phyloP scores from a whole-genome alignment of 441 rosid species.

The Aleurites moluccanus region DNA sequence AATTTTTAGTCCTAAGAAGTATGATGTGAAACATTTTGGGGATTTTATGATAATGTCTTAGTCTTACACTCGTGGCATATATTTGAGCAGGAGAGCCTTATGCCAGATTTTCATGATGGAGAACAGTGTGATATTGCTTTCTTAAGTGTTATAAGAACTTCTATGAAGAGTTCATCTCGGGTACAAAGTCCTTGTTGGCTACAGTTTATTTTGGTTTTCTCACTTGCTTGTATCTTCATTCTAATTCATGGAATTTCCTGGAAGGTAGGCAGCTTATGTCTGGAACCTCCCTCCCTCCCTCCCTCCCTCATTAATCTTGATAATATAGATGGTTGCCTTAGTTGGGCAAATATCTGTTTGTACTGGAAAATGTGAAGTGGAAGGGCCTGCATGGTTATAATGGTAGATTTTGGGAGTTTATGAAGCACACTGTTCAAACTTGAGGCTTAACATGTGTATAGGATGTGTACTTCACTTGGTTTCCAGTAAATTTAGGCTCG shows the following conservation, averaged over 20 bases:
- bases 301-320: no score
- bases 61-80: background rate
- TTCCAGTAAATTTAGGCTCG: background rate
- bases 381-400: background rate
- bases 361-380: no score
- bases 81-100: background rate
- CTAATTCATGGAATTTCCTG: no score
- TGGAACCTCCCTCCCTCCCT: no score
- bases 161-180: background rate
- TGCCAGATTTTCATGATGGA: background rate
- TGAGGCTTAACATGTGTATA: background rate
- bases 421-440: background rate
- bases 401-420: background rate
- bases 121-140: background rate
- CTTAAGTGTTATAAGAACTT: background rate
- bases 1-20: background rate
- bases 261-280: no score
- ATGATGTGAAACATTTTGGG: background rate
- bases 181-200: background rate
- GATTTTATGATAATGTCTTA: background rate
- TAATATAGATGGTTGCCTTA: background rate
- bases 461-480: background rate
- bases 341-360: background rate
- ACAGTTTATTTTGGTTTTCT: background rate
- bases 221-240: background rate